phyloP scores from a whole-genome alignment of 2,329 filamentous ascomycete genomes.

The Paecilomyces fulvus region DNA sequence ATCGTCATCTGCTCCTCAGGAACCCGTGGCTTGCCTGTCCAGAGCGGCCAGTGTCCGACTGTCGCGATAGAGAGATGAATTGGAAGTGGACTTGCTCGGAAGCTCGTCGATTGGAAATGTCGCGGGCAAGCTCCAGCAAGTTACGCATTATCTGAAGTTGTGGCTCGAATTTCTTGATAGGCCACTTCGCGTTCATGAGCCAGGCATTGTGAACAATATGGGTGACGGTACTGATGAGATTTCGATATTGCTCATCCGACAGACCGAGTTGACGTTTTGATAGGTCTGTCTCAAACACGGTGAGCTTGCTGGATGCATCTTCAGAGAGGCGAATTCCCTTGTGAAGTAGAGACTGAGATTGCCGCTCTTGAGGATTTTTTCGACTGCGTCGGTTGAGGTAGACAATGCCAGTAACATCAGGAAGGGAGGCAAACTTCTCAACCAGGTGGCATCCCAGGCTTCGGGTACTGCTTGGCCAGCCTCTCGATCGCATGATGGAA shows the following conservation, averaged over 20 bases:
- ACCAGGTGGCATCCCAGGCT: too few species aligned
- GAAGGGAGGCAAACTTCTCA: too few species aligned
- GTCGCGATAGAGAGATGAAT: constrained; percentile 37
- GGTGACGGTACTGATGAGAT: constrained; percentile 34
- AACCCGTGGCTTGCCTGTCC: constrained; percentile 21
- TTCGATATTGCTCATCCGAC: constrained; percentile 24
- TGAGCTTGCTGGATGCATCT: too few species aligned
- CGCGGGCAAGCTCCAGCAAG: constrained; percentile 39
- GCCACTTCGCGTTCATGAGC: constrained; percentile 17
- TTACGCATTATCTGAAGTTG: constrained; percentile 40
- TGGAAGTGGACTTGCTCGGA: constrained; percentile 25
- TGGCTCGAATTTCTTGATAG: constrained; percentile 12
- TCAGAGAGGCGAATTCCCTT: too few species aligned
- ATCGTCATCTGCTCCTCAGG: constrained; percentile 38
- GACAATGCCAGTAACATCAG: too few species aligned
- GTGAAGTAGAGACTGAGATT: too few species aligned
- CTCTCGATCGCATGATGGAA: too few species aligned
- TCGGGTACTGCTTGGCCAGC: too few species aligned
- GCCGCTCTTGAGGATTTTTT: too few species aligned
- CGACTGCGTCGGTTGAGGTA: too few species aligned
- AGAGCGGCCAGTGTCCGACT: constrained; percentile 25
- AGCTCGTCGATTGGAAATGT: constrained; percentile 14
- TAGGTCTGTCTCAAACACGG: constrained; percentile 38
- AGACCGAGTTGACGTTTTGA: constrained; percentile 44
- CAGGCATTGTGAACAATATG: constrained; percentile 35